Percentiles rank a stretch among this genome's conserved stretches.
These are phyloP conservation scores for Aspergillus taichungensis DNA, from an alignment of 495 filamentous ascomycete species.

Conservation along the genomic window DNA sequence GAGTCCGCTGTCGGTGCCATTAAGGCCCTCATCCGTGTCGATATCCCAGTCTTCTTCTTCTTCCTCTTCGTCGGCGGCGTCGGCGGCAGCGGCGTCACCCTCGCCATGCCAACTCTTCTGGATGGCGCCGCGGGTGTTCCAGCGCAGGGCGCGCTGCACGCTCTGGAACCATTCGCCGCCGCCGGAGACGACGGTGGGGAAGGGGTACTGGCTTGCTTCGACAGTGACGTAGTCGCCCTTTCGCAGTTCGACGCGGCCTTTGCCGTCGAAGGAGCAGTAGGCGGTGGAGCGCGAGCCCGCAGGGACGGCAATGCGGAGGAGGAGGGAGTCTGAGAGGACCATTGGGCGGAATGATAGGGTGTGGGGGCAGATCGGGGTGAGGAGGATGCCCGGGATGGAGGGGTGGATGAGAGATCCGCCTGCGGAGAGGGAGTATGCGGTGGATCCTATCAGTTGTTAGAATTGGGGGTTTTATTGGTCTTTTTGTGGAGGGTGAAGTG, in stretches of 20 bases:
- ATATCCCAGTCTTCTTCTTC: constrained; percentile 60
- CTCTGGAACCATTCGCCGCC: constrained; percentile 90
- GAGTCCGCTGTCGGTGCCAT: constrained; percentile 41
- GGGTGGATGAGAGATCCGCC: constrained; percentile 94
- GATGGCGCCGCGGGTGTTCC: constrained; percentile 80
- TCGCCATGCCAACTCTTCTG: constrained; percentile 69
- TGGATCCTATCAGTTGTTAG: constrained; percentile 50
- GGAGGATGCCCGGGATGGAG: constrained; percentile 92
- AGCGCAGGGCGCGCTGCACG: constrained; percentile 78
- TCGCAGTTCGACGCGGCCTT: constrained; percentile 82
- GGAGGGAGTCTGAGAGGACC: constrained; percentile 93
- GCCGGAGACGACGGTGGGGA: constrained; percentile 79
- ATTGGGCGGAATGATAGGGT: constrained; percentile 95
- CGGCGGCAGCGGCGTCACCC: constrained; percentile 17
- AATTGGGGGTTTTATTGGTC: not conserved
- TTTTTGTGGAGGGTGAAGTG: not conserved
- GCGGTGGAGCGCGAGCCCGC: constrained; percentile 77
- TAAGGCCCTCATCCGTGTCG: constrained; percentile 62
- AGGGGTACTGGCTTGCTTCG: constrained; percentile 88
- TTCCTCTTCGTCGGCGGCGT: constrained; percentile 21
- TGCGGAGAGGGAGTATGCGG: constrained; percentile 91
- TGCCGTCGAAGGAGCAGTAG: constrained; percentile 95
- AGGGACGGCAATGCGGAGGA: constrained; percentile 81
- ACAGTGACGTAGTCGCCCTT: constrained; percentile 92
- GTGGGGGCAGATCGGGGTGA: constrained; percentile 96